These are phyloP conservation scores for Penicillium argentinense DNA, from an alignment of 495 filamentous ascomycete species.

Conservation along the genomic window DNA sequence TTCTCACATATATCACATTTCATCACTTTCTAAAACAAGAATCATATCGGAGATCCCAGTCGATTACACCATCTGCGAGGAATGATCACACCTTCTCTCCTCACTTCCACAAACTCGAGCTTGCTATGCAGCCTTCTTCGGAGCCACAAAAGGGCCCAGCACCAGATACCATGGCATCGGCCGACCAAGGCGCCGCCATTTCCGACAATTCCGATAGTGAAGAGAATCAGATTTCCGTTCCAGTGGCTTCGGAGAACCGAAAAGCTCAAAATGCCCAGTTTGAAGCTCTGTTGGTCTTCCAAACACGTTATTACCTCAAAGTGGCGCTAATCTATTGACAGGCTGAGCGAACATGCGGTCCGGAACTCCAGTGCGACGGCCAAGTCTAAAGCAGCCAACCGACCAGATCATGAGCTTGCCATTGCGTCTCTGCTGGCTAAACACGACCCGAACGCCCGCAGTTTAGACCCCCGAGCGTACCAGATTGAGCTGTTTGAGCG, in stretches of 20 bases:
- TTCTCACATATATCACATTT: slow-evolving; percentile 1
- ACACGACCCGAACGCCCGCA: slow-evolving; percentile 39
- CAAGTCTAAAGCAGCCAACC: slow-evolving; percentile 15
- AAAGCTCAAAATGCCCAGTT: slow-evolving; percentile 54
- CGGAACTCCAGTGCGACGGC: slow-evolving; percentile 30
- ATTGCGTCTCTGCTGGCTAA: slow-evolving; percentile 45
- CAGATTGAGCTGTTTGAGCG: slow-evolving; percentile 90
- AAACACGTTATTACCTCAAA: background rate
- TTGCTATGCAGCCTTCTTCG: too few species aligned
- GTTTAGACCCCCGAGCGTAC: slow-evolving; percentile 80
- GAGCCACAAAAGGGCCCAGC: background rate
- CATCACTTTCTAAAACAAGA: background rate
- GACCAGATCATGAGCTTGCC: slow-evolving; percentile 31
- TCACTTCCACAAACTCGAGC: too few species aligned
- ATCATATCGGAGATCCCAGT: too few species aligned
- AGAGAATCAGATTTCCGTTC: slow-evolving; percentile 22
- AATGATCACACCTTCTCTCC: too few species aligned
- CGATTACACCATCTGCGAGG: too few species aligned
- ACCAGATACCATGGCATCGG: background rate
- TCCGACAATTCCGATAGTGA: slow-evolving; percentile 37
- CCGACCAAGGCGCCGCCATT: slow-evolving; percentile 3
- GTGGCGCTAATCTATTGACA: slow-evolving; percentile 24
- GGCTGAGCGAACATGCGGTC: slow-evolving; percentile 42
- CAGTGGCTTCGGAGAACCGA: slow-evolving; percentile 47
- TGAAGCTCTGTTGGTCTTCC: slow-evolving; percentile 46